Base-by-base conservation (phyloP, 305 asterid species). In the Fraxinus xanthoxyloides region DNA sequence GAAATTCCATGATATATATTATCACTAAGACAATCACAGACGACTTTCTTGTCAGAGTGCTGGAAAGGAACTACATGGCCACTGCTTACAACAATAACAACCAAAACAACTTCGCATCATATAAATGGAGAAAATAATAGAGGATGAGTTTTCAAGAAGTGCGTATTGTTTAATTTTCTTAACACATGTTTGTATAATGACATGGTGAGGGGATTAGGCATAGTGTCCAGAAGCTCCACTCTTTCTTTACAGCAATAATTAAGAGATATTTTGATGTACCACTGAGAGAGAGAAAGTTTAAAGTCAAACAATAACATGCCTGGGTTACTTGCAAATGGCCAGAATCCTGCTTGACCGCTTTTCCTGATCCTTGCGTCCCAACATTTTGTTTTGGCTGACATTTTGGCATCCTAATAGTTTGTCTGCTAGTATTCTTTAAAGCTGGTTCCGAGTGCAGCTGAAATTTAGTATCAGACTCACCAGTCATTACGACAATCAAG, bases 381-480 rank as follows among this genome's bases (percentile, higher is more conserved):
- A 77, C 80, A 83, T 83, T 87, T 85, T 88, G 93, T 61, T 90
- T 91, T 81, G 91, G 88, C 80, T 85, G 95, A 82, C 85, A 67
- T 87, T 87, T 95, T 76, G 91, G 74, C 79, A 82, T 67, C 74
- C 87, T 85, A 69, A 76, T 80, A 79, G 92, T 72, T 81, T 82
- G 92, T 79, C 85, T 84, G 85, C 77, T 82, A 43, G 82, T 83
- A 86, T 89, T 90, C 91, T 86, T 94, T 75, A 83, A 67, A 80
- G 86, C 87, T 81, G 84, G 84, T 81, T 84, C 90, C 67, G 84
- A 87, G 81, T 84, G 91, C 93, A 87, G 88, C 85, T 85, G 75
- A 83, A 85, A 85, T 9, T 84, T 35, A 80, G 61, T 77, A 79
- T 78, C 67, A 72, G 81, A 63, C 54, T 77, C 81, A 77, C 21